Evolutionary conservation across 1,284 basidiomycete species (phyloP).

Genomic region (Moesziomyces aphidis): DNA sequence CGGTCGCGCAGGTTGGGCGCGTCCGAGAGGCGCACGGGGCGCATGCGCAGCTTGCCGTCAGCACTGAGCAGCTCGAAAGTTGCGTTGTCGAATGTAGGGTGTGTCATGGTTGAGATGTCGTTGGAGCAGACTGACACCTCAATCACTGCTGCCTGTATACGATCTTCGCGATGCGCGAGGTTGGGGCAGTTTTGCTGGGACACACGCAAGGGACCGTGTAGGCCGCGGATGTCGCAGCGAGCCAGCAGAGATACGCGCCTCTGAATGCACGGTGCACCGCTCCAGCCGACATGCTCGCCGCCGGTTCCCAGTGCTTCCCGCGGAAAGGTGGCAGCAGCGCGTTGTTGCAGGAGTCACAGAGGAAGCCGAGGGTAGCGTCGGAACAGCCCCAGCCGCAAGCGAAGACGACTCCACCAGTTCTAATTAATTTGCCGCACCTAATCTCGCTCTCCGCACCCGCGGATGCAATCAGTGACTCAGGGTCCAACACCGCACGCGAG

Average conservation of each 20-base stretch:
- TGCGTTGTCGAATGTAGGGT: conserved; percentile 25
- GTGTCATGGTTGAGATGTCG: conserved; percentile 10
- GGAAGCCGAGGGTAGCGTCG: background rate
- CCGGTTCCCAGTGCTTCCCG: background rate
- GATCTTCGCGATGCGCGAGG: background rate
- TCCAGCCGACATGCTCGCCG: no score
- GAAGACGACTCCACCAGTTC: background rate
- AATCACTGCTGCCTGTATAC: background rate
- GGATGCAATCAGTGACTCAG: background rate
- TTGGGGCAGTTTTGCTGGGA: no score
- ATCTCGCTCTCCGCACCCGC: no score
- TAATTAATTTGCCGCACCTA: background rate
- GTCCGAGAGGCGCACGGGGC: conserved; percentile 25
- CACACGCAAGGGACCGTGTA: no score
- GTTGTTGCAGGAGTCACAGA: background rate
- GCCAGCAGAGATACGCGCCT: no score
- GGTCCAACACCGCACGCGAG: background rate
- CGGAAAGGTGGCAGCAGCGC: no score
- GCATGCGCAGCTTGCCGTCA: conserved; percentile 1
- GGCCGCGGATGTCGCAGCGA: no score
- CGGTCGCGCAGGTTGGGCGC: conserved; percentile 33
- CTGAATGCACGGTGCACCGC: no score
- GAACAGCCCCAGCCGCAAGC: background rate
- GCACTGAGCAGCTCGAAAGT: conserved; percentile 8
- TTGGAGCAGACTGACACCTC: background rate